These are phyloP conservation scores for Afroboletus lepidellus DNA, from an alignment of 1,284 basidiomycete genomes.

Conservation along the genomic window DNA sequence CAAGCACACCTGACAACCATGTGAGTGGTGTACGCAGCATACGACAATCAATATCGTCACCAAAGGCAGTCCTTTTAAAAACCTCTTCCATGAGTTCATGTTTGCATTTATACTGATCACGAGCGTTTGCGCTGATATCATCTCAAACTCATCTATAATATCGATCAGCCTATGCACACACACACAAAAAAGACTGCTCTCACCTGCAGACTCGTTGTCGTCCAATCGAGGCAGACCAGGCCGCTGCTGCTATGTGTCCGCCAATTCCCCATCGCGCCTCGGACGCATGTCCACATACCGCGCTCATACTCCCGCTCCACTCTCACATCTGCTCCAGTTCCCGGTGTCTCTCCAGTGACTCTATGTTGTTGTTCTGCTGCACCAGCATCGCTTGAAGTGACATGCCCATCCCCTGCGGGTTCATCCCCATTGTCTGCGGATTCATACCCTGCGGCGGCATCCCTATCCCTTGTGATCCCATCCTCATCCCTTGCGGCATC, in stretches of 20 bases:
- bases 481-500: constrained; percentile 35
- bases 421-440: constrained; percentile 27
- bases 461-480: constrained; percentile 25
- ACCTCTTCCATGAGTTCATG: constrained; percentile 82
- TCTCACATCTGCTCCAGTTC: constrained; percentile 47
- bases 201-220: constrained; percentile 71
- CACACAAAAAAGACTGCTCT: constrained; percentile 15
- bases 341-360: constrained; percentile 58
- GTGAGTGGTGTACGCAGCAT: constrained; percentile 1
- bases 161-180: not conserved
- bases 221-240: constrained; percentile 48
- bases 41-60: constrained; percentile 36
- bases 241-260: constrained; percentile 13
- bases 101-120: constrained; percentile 71
- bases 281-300: constrained; percentile 7
- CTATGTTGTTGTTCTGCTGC: constrained; percentile 69
- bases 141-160: constrained; percentile 62
- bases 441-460: constrained; percentile 28
- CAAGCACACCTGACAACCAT: constrained; percentile 44
- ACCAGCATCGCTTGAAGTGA: constrained; percentile 63
- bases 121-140: constrained; percentile 67
- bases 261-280: constrained; percentile 4
- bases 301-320: constrained; percentile 27
- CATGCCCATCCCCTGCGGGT: constrained; percentile 29
- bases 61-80: constrained; percentile 67